Percentiles rank a stretch among this genome's conserved stretches.
Evolutionary conservation across 2,329 filamentous ascomycete species (phyloP).

Genomic region (Ceratocystis ficicola): DNA sequence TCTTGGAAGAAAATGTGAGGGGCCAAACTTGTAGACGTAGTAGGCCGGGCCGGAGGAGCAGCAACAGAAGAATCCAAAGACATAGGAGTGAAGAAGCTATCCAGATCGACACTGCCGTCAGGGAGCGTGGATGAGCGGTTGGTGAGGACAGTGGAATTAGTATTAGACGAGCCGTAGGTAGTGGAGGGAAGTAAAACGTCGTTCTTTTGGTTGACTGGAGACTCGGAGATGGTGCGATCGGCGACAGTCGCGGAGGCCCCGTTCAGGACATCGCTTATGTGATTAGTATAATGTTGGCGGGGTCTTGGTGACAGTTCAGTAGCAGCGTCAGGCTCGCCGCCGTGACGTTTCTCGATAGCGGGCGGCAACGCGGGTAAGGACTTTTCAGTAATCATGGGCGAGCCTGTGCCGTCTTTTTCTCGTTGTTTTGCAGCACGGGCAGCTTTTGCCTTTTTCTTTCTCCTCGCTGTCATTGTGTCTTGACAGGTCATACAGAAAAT

Average conservation of each 20-base stretch:
- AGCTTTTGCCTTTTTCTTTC: slow-evolving; percentile 73
- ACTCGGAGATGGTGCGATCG: slow-evolving; percentile 16
- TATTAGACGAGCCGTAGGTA: slow-evolving; percentile 66
- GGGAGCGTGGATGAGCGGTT: slow-evolving; percentile 54
- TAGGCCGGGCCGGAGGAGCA: slow-evolving; percentile 36
- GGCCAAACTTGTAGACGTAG: slow-evolving; percentile 41
- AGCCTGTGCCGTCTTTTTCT: slow-evolving; percentile 44
- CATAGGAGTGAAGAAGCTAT: slow-evolving; percentile 66
- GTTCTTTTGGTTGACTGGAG: slow-evolving; percentile 34
- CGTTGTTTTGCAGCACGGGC: slow-evolving; percentile 43
- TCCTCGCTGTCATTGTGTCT: slow-evolving; percentile 85
- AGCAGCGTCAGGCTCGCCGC: slow-evolving; percentile 52
- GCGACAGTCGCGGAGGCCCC: background rate
- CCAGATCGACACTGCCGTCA: slow-evolving; percentile 41
- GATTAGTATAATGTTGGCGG: slow-evolving; percentile 28
- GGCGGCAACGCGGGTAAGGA: slow-evolving; percentile 83
- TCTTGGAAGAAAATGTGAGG: slow-evolving; percentile 92
- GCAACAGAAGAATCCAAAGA: slow-evolving; percentile 55
- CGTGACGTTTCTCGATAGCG: slow-evolving; percentile 33
- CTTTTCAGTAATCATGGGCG: slow-evolving; percentile 69
- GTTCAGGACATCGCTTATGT: slow-evolving; percentile 28
- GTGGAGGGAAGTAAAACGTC: slow-evolving; percentile 60
- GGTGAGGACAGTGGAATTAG: slow-evolving; percentile 34
- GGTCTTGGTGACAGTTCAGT: slow-evolving; percentile 57
- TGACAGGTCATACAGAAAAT: slow-evolving; percentile 99